phyloP scores from a whole-genome alignment of 495 filamentous ascomycete species.

The Daldinia bambusicola region DNA sequence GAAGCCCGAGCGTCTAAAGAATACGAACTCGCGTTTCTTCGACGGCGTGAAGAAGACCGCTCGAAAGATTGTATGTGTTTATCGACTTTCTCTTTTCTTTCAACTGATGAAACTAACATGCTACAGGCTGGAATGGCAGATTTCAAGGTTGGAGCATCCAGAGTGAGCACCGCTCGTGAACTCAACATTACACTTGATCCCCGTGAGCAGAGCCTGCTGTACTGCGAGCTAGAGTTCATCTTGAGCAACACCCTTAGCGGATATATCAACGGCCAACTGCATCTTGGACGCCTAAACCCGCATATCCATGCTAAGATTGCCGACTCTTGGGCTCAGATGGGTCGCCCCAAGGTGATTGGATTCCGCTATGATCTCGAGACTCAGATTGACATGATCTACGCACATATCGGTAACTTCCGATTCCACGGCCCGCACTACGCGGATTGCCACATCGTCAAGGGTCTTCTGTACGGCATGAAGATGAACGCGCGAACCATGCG shows the following conservation, averaged over 20 bases:
- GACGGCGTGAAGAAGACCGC: constrained; percentile 55
- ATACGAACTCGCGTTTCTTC: constrained; percentile 45
- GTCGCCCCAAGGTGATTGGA: constrained; percentile 54
- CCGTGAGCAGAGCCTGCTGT: constrained; percentile 59
- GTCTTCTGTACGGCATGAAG: constrained; percentile 55
- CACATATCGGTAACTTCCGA: constrained; percentile 55
- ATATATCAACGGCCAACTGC: constrained; percentile 54
- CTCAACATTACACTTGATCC: constrained; percentile 54
- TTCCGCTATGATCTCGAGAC: constrained; percentile 63
- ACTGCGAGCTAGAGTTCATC: constrained; percentile 58
- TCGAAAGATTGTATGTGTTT: constrained; percentile 54
- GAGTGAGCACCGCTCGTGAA: constrained; percentile 26
- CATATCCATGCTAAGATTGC: constrained; percentile 50
- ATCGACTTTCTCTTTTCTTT: neutral
- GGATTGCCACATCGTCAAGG: constrained; percentile 39
- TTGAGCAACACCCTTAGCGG: constrained; percentile 50
- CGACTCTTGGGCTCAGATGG: constrained; percentile 55
- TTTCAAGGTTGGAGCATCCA: constrained; percentile 28
- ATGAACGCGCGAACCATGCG: constrained; percentile 53
- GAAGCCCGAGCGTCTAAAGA: constrained; percentile 39
- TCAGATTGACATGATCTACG: constrained; percentile 55
- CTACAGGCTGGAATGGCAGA: constrained; percentile 47
- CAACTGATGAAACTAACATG: constrained; percentile 20
- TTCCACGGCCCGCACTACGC: constrained; percentile 54
- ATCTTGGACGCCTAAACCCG: constrained; percentile 51